Evolutionary conservation across 495 filamentous ascomycete genomes (phyloP).

Genomic region (Cercophora scortea): DNA sequence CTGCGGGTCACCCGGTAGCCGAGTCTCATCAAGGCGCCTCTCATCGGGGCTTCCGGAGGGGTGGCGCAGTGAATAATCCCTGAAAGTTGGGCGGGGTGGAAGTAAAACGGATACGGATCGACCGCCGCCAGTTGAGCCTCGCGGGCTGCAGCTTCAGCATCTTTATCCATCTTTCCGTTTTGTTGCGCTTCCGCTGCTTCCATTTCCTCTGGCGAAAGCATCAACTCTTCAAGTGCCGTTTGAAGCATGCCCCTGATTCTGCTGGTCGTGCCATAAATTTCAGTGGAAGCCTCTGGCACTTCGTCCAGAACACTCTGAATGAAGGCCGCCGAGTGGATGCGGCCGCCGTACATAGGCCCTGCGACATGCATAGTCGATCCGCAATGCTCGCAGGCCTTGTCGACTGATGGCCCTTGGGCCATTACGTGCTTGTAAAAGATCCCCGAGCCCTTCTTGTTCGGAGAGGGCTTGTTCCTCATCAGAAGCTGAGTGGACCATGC

Average conservation of each 20-base stretch:
- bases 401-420: slow-evolving; percentile 56
- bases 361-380: slow-evolving; percentile 76
- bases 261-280: slow-evolving; percentile 66
- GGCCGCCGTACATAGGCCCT: slow-evolving; percentile 92
- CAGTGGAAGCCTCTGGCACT: slow-evolving; percentile 50
- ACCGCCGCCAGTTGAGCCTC: slow-evolving; percentile 46
- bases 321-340: slow-evolving; percentile 75
- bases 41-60: slow-evolving; percentile 60
- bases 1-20: slow-evolving; percentile 77
- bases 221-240: slow-evolving; percentile 69
- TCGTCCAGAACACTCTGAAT: slow-evolving; percentile 65
- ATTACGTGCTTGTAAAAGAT: slow-evolving; percentile 67
- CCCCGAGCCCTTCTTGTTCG: slow-evolving; percentile 59
- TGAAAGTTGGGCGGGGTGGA: slow-evolving; percentile 63
- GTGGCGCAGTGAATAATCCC: slow-evolving; percentile 70
- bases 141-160: slow-evolving; percentile 20
- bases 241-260: slow-evolving; percentile 88
- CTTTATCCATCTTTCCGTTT: slow-evolving; percentile 12
- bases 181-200: neutral
- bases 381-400: slow-evolving; percentile 68
- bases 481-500: slow-evolving; percentile 76
- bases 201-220: slow-evolving; percentile 26
- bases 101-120: slow-evolving; percentile 77
- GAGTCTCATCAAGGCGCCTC: slow-evolving; percentile 69
- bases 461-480: slow-evolving; percentile 52